phyloP scores from a whole-genome alignment of 345 rosid genomes.

The Excoecaria cochinchinensis region DNA sequence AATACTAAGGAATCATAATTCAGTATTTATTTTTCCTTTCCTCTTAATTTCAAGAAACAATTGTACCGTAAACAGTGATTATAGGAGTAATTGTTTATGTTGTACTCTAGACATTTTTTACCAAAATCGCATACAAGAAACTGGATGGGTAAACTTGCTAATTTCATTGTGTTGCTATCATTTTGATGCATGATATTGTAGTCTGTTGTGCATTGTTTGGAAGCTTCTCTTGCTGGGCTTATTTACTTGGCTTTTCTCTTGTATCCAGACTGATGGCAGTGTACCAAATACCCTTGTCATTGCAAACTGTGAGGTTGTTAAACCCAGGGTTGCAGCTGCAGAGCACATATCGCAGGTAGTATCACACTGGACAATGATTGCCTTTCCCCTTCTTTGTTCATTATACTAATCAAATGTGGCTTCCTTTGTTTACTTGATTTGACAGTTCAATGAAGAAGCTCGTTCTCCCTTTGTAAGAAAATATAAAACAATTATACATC shows the following conservation, averaged over 20 bases:
- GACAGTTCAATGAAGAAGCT: constrained; percentile 50
- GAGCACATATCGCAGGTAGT: constrained; percentile 82
- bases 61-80: neutral
- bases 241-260: constrained; percentile 12
- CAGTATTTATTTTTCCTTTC: neutral
- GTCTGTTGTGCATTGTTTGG: neutral
- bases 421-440: constrained; percentile 22
- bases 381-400: neutral
- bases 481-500: constrained; percentile 63
- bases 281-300: constrained; percentile 86
- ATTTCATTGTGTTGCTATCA: neutral
- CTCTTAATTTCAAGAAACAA: neutral
- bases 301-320: constrained; percentile 79
- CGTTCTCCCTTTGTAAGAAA: constrained; percentile 68
- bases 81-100: neutral
- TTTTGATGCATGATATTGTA: neutral
- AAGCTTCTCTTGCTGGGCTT: constrained; percentile 12
- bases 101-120: neutral
- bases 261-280: constrained; percentile 70
- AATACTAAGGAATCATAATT: neutral
- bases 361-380: neutral
- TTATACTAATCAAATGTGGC: neutral
- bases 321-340: constrained; percentile 85
- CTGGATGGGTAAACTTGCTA: neutral
- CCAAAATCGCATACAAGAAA: neutral